Percentiles rank a stretch among this genome's conserved stretches.
phyloP scores from a whole-genome alignment of 2,329 filamentous ascomycete species.

The Trichothecium roseum region DNA sequence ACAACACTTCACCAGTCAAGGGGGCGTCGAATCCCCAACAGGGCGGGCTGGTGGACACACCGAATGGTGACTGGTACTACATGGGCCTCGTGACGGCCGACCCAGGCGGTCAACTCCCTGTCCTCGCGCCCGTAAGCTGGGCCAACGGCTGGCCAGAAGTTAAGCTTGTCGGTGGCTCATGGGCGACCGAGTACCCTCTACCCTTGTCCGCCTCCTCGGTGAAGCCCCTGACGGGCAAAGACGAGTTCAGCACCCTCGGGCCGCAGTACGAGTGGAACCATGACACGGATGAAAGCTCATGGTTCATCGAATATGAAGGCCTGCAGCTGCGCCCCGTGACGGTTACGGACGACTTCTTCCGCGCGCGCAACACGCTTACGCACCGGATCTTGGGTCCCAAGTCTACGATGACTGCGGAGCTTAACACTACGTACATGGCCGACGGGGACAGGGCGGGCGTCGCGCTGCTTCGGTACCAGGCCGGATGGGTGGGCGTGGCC shows the following conservation, averaged over 20 bases:
- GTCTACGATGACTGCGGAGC: constrained; percentile 34
- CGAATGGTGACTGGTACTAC: constrained; percentile 45
- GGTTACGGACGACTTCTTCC: constrained; percentile 39
- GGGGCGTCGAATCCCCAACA: constrained; percentile 40
- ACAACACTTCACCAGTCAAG: constrained; percentile 29
- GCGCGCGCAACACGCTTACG: constrained; percentile 35
- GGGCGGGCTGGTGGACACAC: constrained; percentile 42
- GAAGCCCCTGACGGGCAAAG: constrained; percentile 23
- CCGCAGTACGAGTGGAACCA: constrained; percentile 52
- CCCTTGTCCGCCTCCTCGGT: constrained; percentile 14
- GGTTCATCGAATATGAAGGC: constrained; percentile 27
- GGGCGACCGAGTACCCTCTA: constrained; percentile 33
- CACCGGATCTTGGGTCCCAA: constrained; percentile 34
- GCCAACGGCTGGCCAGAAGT: constrained; percentile 39
- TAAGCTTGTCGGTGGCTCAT: constrained; percentile 32
- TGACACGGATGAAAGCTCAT: constrained; percentile 42
- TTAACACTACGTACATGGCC: constrained; percentile 37
- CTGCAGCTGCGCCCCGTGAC: constrained; percentile 37
- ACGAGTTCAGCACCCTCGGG: constrained; percentile 32
- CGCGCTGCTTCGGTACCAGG: constrained; percentile 40
- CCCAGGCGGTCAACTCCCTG: constrained; percentile 45
- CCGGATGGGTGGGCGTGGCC: constrained; percentile 39
- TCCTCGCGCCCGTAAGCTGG: constrained; percentile 44
- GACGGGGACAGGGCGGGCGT: constrained; percentile 42
- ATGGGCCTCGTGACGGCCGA: constrained; percentile 46